A percentile compares a stretch with the other conserved stretches of the same genome.
Evolutionary conservation across 805 yeast species (phyloP).

Genomic region (Schwanniomyces occidentalis): DNA sequence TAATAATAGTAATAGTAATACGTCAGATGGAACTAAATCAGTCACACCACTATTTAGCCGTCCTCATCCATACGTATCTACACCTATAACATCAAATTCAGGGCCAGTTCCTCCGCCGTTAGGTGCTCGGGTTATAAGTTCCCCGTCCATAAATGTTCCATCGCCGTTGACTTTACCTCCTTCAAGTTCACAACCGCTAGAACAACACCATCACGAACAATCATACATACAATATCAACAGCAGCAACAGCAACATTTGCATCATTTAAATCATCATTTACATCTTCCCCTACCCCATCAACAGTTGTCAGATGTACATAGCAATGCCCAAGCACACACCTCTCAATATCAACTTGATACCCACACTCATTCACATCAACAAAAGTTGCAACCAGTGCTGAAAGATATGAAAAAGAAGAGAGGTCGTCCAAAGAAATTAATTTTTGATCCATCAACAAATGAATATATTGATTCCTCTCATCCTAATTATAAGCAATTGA

Average conservation of each 20-base stretch:
- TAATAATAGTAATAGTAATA: conserved; percentile 3
- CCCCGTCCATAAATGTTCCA: conserved; percentile 6
- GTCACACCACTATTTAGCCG: neutral
- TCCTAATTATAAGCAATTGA: conserved; percentile 42
- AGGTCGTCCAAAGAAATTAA: conserved; percentile 43
- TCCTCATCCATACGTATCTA: no score
- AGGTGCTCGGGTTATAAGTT: conserved; percentile 3
- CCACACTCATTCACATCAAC: conserved; percentile 1
- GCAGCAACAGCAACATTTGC: conserved; percentile 19
- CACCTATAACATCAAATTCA: neutral
- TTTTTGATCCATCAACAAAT: conserved; percentile 43
- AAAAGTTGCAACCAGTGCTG: conserved; percentile 1
- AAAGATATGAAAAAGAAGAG: conserved; percentile 33
- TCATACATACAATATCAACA: conserved; percentile 10
- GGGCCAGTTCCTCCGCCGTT: neutral
- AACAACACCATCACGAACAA: conserved; percentile 8
- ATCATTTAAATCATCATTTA: conserved; percentile 18
- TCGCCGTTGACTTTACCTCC: conserved; percentile 10
- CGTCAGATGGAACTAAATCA: conserved; percentile 4
- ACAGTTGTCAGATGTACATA: no score
- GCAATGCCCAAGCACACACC: no score
- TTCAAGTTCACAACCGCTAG: conserved; percentile 15
- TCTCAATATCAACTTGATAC: no score
- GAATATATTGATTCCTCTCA: conserved; percentile 42
- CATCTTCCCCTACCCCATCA: no score